Evolutionary conservation across 2,329 filamentous ascomycete species (phyloP), one percentile per base, ranked within the genome.

Genomic region (Xylariaceae sp.): DNA sequence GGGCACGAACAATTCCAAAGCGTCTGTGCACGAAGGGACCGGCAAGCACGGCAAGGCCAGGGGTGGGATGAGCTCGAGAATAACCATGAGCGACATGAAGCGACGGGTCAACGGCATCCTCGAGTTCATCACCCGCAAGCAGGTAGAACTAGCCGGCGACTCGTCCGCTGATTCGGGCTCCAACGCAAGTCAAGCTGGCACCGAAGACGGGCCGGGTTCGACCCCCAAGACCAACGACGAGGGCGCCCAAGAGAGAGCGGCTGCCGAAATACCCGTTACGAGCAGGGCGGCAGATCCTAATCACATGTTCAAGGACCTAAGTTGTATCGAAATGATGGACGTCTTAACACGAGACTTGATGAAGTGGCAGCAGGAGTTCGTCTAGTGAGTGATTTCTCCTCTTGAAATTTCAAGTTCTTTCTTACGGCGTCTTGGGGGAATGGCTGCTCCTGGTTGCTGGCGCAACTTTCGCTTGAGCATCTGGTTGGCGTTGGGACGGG

Each of bases 251-350:
- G 50, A 52, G 23, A 51, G 50, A 21, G 39, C 43, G 1, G 46
- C 45, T 15, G 44, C 43, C 8, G 36, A 39, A 14, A 32, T 26
- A 8, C 24, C 39, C 28, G 40, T 26, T 14, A 46, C 43, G 18
- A 56, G 56, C 27, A 61, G 62, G 37, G 50, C 56, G 12, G 42
- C 54, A 4, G 62, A 52, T 30, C 60, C 56, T 52, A 34, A 41
- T 18, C 13, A 47, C 5, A 73, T 67, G 1, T 94, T 94, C 61
- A 85, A 82, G 51, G 76, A 83, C 7, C 68, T 95, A 48, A 85
- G 70, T 41, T 88, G 83, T 51, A 70, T 86, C 48, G 86, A 94
- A 63, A 94, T 94, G 86, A 94, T 94, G 86, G 88, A 94, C 59
- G 74, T 80, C 51, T 64, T 94, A 59, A 89, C 84, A 45, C 74